phyloP scores from a whole-genome alignment of 2,329 filamentous ascomycete genomes.

The Stenocarpella maydis region DNA sequence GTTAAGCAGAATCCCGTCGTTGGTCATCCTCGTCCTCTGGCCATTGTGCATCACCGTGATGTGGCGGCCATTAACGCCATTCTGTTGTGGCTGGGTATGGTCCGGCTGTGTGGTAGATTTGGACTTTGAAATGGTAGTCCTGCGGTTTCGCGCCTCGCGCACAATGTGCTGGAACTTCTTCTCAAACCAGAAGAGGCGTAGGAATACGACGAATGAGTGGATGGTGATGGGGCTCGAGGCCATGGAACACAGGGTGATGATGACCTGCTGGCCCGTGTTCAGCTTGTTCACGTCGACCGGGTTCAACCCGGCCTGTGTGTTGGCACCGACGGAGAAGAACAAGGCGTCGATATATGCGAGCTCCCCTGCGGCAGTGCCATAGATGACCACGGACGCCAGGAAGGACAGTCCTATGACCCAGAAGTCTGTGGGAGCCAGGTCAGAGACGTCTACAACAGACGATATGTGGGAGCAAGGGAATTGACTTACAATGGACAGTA shows the following conservation, averaged over 20 bases:
- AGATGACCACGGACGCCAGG: slow-evolving; percentile 80
- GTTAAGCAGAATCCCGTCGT: slow-evolving; percentile 65
- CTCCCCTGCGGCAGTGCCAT: slow-evolving; percentile 62
- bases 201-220: slow-evolving; percentile 85
- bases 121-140: slow-evolving; percentile 71
- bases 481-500: slow-evolving; percentile 74
- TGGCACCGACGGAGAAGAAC: slow-evolving; percentile 84
- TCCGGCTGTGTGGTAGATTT: slow-evolving; percentile 59
- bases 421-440: slow-evolving; percentile 61
- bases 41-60: slow-evolving; percentile 73
- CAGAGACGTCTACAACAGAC: not conserved
- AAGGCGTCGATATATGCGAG: slow-evolving; percentile 86
- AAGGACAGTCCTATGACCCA: slow-evolving; percentile 82
- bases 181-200: slow-evolving; percentile 97
- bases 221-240: slow-evolving; percentile 85
- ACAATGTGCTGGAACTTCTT: slow-evolving; percentile 90
- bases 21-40: slow-evolving; percentile 64
- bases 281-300: slow-evolving; percentile 74
- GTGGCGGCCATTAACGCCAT: slow-evolving; percentile 69
- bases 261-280: slow-evolving; percentile 76
- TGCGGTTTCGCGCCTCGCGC: slow-evolving; percentile 71
- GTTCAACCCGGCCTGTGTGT: slow-evolving; percentile 94
- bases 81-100: slow-evolving; percentile 63
- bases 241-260: slow-evolving; percentile 76
- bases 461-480: not conserved